These are phyloP conservation scores for Ganoderma meredithae DNA, from an alignment of 1,284 basidiomycete genomes.

Conservation along the genomic window DNA sequence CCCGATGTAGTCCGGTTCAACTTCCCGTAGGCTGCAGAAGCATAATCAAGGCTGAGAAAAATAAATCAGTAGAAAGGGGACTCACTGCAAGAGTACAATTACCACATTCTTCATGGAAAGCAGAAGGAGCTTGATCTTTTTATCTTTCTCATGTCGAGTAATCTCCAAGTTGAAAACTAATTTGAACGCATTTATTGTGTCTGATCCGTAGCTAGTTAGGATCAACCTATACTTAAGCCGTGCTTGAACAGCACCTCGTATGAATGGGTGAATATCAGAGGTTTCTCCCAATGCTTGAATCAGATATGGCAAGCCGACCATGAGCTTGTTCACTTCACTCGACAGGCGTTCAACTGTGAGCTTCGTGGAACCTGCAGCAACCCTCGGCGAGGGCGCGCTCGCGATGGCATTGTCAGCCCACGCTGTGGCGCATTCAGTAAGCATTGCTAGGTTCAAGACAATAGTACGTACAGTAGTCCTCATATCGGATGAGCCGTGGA, in stretches of 20 bases:
- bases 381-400: neutral
- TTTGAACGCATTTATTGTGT: neutral
- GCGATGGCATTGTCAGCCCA: neutral
- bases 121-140: conserved; percentile 3
- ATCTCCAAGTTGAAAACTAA: neutral
- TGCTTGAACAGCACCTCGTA: neutral
- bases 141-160: neutral
- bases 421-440: neutral
- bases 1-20: neutral
- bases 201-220: neutral
- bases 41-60: neutral
- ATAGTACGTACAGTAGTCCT: neutral
- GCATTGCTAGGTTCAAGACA: neutral
- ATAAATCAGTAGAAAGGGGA: too few species aligned
- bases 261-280: neutral
- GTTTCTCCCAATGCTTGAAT: conserved; percentile 3
- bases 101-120: neutral
- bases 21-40: neutral
- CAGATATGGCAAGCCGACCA: neutral
- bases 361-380: neutral
- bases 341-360: neutral
- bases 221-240: neutral
- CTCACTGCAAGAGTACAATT: neutral
- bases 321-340: neutral
- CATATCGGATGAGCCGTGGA: neutral